Base-by-base conservation (phyloP, 2,329 filamentous ascomycete genomes). In the Fusarium avenaceum region DNA sequence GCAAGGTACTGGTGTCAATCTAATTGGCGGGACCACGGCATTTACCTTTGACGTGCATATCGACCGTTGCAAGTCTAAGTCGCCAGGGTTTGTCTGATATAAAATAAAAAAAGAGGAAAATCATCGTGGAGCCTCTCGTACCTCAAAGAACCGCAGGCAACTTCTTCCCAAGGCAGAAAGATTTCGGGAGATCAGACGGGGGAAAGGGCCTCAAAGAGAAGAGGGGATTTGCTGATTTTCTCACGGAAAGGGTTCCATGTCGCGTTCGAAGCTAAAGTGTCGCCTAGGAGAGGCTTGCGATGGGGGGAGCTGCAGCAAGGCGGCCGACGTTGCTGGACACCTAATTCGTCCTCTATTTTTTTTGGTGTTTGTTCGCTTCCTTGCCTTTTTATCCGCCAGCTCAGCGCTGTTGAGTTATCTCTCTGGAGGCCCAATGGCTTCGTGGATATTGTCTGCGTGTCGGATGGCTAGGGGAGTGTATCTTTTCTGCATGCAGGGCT, bases 161-260 rank as follows among this genome's bases (percentile, higher is more conserved):
- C 20, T 33, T 57, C 9, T 38, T 47, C 50, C 38, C 26, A 40
- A 48, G 28, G 20, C n/a, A 64, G 61, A 38, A 33, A 39, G 30
- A 17, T 26, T 59, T 14, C 22, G 30, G 43, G 49, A 19, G 45
- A 50, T 40, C 19, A 38, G 26, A 51, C 10, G 28, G 26, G 30
- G 14, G 30, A 33, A 52, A 65, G 49, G 45, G 44, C 61, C 44
- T 50, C 54, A 47, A 35, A 35, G 32, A 26, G 35, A 42, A 40
- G 32, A 26, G 35, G 30, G 35, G 35, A 38, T 17, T 10, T 38
- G 35, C 35, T n/a, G 35, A n/a, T 38, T n/a, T 38, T n/a, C 48
- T 58, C 32, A 60, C 55, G 32, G 26, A 67, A 67, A 68, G 44
- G 65, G 64, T 62, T 61, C 60, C 65, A 69, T 64, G 60, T 43